Evolutionary conservation across 2,329 filamentous ascomycete species (phyloP).

Genomic region (Trichoderma sp.): DNA sequence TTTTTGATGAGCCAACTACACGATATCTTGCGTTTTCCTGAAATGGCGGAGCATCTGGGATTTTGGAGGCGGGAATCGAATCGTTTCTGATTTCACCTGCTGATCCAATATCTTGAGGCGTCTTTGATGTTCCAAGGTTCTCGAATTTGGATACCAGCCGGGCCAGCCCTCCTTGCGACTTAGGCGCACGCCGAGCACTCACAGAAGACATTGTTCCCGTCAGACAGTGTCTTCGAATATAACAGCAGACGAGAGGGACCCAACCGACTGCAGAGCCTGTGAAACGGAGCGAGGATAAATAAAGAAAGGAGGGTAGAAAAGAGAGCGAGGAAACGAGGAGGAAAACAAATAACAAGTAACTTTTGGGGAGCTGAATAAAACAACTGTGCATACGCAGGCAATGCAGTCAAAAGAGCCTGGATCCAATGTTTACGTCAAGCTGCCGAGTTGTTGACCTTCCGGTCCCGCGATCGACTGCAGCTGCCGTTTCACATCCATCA

Average conservation of each 20-base stretch:
- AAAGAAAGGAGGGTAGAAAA: not conserved
- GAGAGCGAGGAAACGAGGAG: not conserved
- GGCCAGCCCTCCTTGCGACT: constrained; percentile 26
- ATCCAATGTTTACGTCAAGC: not conserved
- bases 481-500: not conserved
- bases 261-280: not conserved
- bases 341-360: not conserved
- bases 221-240: not conserved
- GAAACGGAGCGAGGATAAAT: not conserved
- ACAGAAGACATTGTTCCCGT: not conserved
- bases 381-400: not conserved
- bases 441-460: not conserved
- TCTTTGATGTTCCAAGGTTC: constrained; percentile 27
- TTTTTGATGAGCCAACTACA: not conserved
- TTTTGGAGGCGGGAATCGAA: not conserved
- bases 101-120: not conserved
- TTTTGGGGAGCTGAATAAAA: not conserved
- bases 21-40: not conserved
- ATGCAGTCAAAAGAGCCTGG: not conserved
- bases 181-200: not conserved
- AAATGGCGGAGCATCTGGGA: not conserved
- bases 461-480: not conserved
- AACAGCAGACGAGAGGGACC: not conserved
- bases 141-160: constrained; percentile 39
- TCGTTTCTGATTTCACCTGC: not conserved